Evolutionary conservation across 2,329 filamentous ascomycete species (phyloP), one percentile per base, ranked within the genome.

Genomic region (Neoscytalidium dimidiatum): DNA sequence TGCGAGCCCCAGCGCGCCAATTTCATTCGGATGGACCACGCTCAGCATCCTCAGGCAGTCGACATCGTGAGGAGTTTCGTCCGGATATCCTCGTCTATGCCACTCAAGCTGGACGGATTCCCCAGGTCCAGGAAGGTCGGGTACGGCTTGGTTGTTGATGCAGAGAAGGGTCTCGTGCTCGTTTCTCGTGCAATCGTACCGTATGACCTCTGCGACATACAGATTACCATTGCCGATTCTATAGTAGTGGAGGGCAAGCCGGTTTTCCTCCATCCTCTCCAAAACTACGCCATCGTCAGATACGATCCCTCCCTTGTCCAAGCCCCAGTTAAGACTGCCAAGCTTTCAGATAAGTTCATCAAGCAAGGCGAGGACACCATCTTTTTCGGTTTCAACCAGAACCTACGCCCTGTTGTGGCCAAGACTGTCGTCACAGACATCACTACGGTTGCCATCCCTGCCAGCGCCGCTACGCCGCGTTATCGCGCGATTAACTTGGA

Each of bases 341-440:
- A 88, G 71, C 85, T 99, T 57, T 92, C 92, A 72, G 88, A 84
- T 5, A 88, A 92, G 64, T 88, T 89, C 71, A 92, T 98, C 75
- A 94, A 92, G 60, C 95, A 98, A 80, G 95, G 95, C 38, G 92
- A 94, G 56, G 90, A 94, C 65, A 97, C 94, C 0, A 94, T 97
- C 70, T 99, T 99, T 79, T 91, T 99, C 68, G 96, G 95, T n/a
- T 96, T 97, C 82, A 99, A 99, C 75, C 90, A 96, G 69, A 98
- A 97, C 69, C 90, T 94, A 67, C 88, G 94, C 38, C 92, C 97
- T 44, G 94, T 98, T 3, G 92, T 97, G 70, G 92, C 93, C 4
- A 93, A 96, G 71, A 98, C 95, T 0, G 92, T 91, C 0, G 93
- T 99, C 14, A 99, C 96, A 0, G 95, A 99, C 76, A 96, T 99